Base-by-base conservation (phyloP, 164 flowering plant species). In the Stephania yunnanensis region DNA sequence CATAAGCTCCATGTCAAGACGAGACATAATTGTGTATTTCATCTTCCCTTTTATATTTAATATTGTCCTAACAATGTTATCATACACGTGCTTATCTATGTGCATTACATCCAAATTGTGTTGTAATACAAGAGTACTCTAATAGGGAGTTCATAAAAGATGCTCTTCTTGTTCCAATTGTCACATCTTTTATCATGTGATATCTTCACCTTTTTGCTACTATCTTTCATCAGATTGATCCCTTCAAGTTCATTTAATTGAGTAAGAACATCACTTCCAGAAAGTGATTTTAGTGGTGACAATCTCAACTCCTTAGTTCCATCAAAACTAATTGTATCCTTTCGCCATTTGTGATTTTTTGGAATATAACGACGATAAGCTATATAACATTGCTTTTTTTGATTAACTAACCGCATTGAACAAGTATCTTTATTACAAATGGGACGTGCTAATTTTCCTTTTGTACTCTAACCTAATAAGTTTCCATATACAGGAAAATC, bases 361-460 rank as follows among this genome's bases (percentile, higher is more conserved):
- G 69, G 61, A 31, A 73, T 45, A 64, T 45, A 73, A 9, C 45
- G 75, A 25, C 42, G 22, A n/a, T n/a, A n/a, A n/a, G n/a, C n/a
- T n/a, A n/a, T n/a, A n/a, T n/a, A n/a, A n/a, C n/a, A n/a, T n/a
- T n/a, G n/a, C n/a, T n/a, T n/a, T n/a, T n/a, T n/a, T n/a, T n/a
- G n/a, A n/a, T n/a, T n/a, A n/a, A n/a, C n/a, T n/a, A n/a, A n/a
- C n/a, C n/a, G n/a, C n/a, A n/a, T n/a, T n/a, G n/a, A n/a, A n/a
- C n/a, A n/a, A n/a, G n/a, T n/a, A n/a, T n/a, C n/a, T n/a, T n/a
- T n/a, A n/a, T n/a, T n/a, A n/a, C n/a, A n/a, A n/a, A n/a, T n/a
- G n/a, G n/a, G n/a, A n/a, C n/a, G n/a, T n/a, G n/a, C n/a, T n/a
- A n/a, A n/a, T n/a, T n/a, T n/a, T n/a, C n/a, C n/a, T n/a, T n/a